Evolutionary conservation across 1,284 basidiomycete genomes (phyloP), one percentile per base, ranked within the genome.

Genomic region (Cutaneotrichosporon sp.): DNA sequence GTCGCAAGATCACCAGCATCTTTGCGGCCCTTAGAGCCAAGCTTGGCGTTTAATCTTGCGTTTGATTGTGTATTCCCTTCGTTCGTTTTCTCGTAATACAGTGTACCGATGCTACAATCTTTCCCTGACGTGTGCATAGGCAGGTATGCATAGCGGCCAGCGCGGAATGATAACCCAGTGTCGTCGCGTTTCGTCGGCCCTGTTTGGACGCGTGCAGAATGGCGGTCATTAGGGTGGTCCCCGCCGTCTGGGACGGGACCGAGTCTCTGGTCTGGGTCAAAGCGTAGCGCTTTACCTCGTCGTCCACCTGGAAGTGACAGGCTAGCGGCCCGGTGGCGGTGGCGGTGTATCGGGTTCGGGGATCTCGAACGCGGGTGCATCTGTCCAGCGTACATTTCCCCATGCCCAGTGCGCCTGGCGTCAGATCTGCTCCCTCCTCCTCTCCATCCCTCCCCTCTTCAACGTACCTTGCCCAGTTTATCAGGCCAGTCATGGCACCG

Each of bases 401-500:
- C 72, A 73, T 4, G 69, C 70, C 70, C 72, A 71, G 49, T 62
- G 67, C n/a, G 56, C 49, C 40, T 46, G 36, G 38, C 10, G 38
- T 55, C 40, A 62, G 51, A 34, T 34, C 42, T 4, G 6, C 38
- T 40, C 38, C 13, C 14, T 16, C 11, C 13, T 40, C 13, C 38
- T 40, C 38, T 16, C 9, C 14, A 4, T 40, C 13, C 38, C 13
- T 14, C 38, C 38, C 14, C 38, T 34, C 18, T 14, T 22, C 4
- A 46, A 30, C 51, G n/a, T 47, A 66, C 72, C 67, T 75, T 75
- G 10, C 75, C 75, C 5, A 63, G 68, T 64, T 73, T 73, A 56
- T 77, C 73, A 10, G 76, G 76, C 76, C 76, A 77, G 61, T 76
- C 74, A 61, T 76, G 75, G 52, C 76, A 77, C 49, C 69, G 58